These are phyloP conservation scores for Mycothermus thermophilus DNA, from an alignment of 495 filamentous ascomycete genomes.

Conservation along the genomic window DNA sequence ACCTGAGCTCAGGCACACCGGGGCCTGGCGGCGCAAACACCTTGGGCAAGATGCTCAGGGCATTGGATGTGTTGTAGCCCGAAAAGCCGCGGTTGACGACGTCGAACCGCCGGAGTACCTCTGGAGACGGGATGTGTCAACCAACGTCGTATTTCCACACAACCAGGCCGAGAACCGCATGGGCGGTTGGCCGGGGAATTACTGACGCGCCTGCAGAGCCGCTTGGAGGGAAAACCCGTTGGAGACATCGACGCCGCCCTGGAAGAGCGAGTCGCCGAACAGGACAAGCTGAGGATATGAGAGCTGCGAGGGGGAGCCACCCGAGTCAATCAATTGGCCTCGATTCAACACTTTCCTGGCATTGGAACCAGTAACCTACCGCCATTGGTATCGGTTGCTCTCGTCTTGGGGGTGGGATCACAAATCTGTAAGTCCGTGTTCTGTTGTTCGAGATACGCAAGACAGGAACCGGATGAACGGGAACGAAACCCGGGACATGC, in stretches of 20 bases:
- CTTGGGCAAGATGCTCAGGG: conserved; percentile 26
- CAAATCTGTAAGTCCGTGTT: too few species aligned
- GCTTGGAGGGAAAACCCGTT: conserved; percentile 58
- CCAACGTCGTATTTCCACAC: too few species aligned
- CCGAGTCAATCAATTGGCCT: too few species aligned
- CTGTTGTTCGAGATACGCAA: too few species aligned
- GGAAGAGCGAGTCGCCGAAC: conserved; percentile 71
- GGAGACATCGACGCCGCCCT: conserved; percentile 42
- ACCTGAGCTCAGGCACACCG: conserved; percentile 37
- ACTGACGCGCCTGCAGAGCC: conserved; percentile 54
- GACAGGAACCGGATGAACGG: too few species aligned
- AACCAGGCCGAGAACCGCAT: conserved; percentile 3
- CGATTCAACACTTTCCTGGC: too few species aligned
- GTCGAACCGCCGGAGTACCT: conserved; percentile 30
- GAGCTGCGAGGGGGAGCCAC: conserved; percentile 14
- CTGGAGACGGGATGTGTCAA: conserved; percentile 13
- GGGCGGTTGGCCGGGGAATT: too few species aligned
- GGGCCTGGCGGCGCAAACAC: conserved; percentile 33
- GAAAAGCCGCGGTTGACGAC: conserved; percentile 38
- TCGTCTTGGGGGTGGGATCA: too few species aligned
- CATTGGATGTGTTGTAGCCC: conserved; percentile 36
- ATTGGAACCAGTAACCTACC: conserved; percentile 9
- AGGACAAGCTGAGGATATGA: conserved; percentile 54
- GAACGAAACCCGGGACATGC: too few species aligned
- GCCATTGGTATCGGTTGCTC: too few species aligned